phyloP scores from a whole-genome alignment of 768 basidiomycete species.

The Harrya chromipes region DNA sequence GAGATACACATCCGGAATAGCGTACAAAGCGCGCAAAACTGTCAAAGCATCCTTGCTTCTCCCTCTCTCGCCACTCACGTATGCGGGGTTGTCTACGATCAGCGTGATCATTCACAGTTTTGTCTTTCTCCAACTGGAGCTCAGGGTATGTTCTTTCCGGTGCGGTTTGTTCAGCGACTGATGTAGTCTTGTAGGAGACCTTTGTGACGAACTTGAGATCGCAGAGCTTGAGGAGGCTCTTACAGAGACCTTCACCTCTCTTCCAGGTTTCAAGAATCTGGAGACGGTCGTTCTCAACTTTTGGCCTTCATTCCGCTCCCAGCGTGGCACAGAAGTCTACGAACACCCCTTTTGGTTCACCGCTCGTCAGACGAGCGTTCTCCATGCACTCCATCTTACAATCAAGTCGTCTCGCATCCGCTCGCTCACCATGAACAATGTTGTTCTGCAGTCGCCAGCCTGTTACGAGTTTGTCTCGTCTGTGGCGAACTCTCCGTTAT shows the following conservation, averaged over 20 bases:
- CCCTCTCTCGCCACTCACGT: slow-evolving; percentile 24
- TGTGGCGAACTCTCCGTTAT: slow-evolving; percentile 24
- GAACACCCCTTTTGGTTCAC: slow-evolving; percentile 33
- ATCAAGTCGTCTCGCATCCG: slow-evolving; percentile 19
- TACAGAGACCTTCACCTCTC: slow-evolving; percentile 23
- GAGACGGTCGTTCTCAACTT: slow-evolving; percentile 25
- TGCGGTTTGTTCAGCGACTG: neutral
- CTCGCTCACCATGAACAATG: slow-evolving; percentile 26
- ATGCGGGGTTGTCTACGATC: slow-evolving; percentile 29
- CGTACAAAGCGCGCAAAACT: slow-evolving; percentile 25
- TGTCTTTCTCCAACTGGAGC: slow-evolving; percentile 16
- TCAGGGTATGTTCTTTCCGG: slow-evolving; percentile 7
- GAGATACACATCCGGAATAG: slow-evolving; percentile 25
- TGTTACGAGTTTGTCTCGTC: slow-evolving; percentile 29
- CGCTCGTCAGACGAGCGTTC: slow-evolving; percentile 23
- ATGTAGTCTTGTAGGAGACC: slow-evolving; percentile 5
- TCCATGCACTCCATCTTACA: slow-evolving; percentile 24
- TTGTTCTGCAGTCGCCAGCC: slow-evolving; percentile 22
- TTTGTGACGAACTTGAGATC: slow-evolving; percentile 28
- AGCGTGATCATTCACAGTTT: slow-evolving; percentile 24
- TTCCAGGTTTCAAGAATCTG: slow-evolving; percentile 20
- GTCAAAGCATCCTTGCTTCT: slow-evolving; percentile 19
- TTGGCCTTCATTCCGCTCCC: slow-evolving; percentile 30
- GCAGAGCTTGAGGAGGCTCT: slow-evolving; percentile 31
- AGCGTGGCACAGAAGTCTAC: slow-evolving; percentile 19